Evolutionary conservation across 1,284 basidiomycete species (phyloP), one percentile per base, ranked within the genome.

Genomic region (Ganoderma lucidum): DNA sequence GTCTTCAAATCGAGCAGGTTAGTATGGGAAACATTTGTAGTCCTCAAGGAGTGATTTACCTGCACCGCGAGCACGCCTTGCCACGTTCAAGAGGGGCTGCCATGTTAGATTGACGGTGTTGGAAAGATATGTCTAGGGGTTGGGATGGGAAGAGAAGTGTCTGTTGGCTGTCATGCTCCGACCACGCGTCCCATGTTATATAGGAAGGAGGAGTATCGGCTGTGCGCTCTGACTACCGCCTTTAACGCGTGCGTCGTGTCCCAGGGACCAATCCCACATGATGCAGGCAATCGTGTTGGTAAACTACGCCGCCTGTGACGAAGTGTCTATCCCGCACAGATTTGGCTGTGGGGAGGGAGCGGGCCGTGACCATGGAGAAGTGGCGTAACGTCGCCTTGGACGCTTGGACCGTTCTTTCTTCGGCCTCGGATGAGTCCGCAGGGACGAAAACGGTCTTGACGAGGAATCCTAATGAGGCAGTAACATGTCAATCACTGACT

Each of bases 51-150:
- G 12, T 12, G 28, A 67, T 73, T 63, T 19, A 78, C 79, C 78
- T 73, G 73, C 79, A 80, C 64, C 78, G 70, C n/a, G 78, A 64
- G 58, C 79, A 80, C 28, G 79, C 78, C 58, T 75, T 76, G 39
- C 79, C 79, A 63, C 79, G 72, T 65, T 80, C 78, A 8, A 80
- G 71, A 56, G 77, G 73, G 23, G 72, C 64, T 64, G 70, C 61
- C 70, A 73, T 73, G 55, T 15, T 64, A 42, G 41, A 30, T 62
- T 39, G 53, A 45, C 9, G 28, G 30, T 37, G 14, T 28, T 28
- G 53, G 23, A 61, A 39, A 44, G 39, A 41, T 56, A 61, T 39
- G 59, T 41, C 59, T 44, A 10, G 14, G 37, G 48, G 12, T 35
- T 53, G 62, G 55, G 61, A 32, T 62, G 15, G 41, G 42, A 32